These are phyloP conservation scores for Lachnellula suecica DNA, from an alignment of 2,329 filamentous ascomycete species.

Conservation along the genomic window DNA sequence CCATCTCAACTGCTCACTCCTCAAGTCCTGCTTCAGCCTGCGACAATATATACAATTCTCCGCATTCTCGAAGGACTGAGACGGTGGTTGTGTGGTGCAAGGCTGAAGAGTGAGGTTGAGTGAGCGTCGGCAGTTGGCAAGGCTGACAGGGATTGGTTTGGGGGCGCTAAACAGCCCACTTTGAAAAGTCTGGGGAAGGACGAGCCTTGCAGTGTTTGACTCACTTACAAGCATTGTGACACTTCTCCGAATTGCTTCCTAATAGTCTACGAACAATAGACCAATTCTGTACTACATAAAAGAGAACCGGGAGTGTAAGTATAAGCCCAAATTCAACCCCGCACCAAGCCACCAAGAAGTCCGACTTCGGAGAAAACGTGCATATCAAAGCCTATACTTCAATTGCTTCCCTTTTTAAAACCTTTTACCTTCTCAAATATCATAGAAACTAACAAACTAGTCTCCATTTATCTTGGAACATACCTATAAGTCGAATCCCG, in stretches of 20 bases:
- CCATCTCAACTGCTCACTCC: slow-evolving; percentile 33
- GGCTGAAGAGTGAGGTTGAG: slow-evolving; percentile 4
- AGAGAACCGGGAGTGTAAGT: no score
- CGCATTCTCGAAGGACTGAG: neutral
- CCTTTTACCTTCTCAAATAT: neutral
- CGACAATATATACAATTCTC: neutral
- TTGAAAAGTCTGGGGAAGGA: slow-evolving; percentile 15
- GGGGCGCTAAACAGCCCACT: slow-evolving; percentile 7
- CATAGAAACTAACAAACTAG: neutral
- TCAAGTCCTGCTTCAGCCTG: neutral
- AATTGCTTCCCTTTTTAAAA: neutral
- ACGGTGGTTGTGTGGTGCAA: neutral
- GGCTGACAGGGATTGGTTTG: slow-evolving; percentile 1
- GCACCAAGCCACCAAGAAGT: slow-evolving; percentile 1
- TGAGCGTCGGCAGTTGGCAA: neutral
- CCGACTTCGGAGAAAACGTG: neutral
- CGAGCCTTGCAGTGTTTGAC: slow-evolving; percentile 6
- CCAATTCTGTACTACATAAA: no score
- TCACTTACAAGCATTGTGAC: slow-evolving; percentile 6
- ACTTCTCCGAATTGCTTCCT: neutral
- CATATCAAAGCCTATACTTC: neutral
- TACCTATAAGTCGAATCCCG: neutral
- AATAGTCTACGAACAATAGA: no score
- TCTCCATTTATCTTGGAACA: no score
- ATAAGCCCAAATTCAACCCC: no score